Percentiles rank a stretch among this genome's conserved stretches.
Evolutionary conservation across 2,329 filamentous ascomycete genomes (phyloP).

Genomic region (Calonectria henricotiae): DNA sequence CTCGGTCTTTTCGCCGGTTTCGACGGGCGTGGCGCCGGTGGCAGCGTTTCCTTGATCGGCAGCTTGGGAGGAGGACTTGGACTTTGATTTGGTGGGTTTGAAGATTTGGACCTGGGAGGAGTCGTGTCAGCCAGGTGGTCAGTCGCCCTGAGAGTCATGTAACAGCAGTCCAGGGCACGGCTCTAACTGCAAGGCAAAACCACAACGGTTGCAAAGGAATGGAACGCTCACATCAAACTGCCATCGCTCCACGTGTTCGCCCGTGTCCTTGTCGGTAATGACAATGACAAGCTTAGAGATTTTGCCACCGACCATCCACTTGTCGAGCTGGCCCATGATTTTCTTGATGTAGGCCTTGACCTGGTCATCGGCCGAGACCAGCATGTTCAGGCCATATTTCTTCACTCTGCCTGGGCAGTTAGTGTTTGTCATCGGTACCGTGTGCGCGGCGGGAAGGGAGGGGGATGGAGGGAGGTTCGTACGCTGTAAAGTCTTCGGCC

Average conservation of each 20-base stretch:
- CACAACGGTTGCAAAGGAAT: background rate
- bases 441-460: no score
- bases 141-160: background rate
- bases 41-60: slow-evolving; percentile 81
- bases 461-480: slow-evolving; percentile 56
- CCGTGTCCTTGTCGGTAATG: slow-evolving; percentile 96
- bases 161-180: no score
- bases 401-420: slow-evolving; percentile 74
- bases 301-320: slow-evolving; percentile 98
- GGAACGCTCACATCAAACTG: slow-evolving; percentile 85
- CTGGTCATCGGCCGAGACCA: slow-evolving; percentile 96
- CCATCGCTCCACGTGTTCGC: slow-evolving; percentile 96
- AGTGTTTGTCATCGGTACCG: slow-evolving; percentile 24
- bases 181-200: slow-evolving; percentile 22
- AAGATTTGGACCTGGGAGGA: slow-evolving; percentile 60
- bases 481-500: slow-evolving; percentile 96
- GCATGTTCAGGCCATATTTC: slow-evolving; percentile 99
- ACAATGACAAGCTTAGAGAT: slow-evolving; percentile 98
- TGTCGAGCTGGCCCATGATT: slow-evolving; percentile 97
- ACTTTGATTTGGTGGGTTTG: slow-evolving; percentile 56
- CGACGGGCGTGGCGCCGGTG: slow-evolving; percentile 54
- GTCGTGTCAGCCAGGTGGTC: slow-evolving; percentile 19
- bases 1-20: slow-evolving; percentile 83
- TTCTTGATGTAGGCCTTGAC: slow-evolving; percentile 99
- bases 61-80: slow-evolving; percentile 67